These are phyloP conservation scores for Lobosporangium transversale DNA, from an alignment of 192 early-diverging fungal species.

Conservation along the genomic window DNA sequence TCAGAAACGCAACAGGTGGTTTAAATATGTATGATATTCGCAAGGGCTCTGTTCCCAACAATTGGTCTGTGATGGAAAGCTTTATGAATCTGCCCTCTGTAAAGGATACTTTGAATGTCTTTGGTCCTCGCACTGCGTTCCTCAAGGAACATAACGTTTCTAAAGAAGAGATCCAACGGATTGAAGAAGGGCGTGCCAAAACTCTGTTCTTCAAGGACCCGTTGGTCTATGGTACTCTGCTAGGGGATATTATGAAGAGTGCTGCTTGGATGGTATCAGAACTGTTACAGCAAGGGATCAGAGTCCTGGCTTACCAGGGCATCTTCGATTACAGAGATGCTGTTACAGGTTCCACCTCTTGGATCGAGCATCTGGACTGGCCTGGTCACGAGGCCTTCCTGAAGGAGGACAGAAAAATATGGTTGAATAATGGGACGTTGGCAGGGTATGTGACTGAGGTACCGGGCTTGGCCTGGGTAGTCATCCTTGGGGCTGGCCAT, in stretches of 20 bases:
- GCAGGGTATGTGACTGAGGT: conserved; percentile 71
- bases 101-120: conserved; percentile 71
- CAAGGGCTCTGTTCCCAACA: conserved; percentile 67
- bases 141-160: conserved; percentile 17
- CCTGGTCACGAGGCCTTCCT: conserved; percentile 55
- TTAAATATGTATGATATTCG: conserved; percentile 86
- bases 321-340: conserved; percentile 89
- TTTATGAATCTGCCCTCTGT: conserved; percentile 66
- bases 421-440: conserved; percentile 49
- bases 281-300: conserved; percentile 63
- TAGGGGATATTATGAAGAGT: conserved; percentile 74
- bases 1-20: conserved; percentile 71
- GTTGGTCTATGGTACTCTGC: conserved; percentile 16
- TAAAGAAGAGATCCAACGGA: conserved; percentile 21
- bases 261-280: conserved; percentile 62
- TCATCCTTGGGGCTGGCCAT: conserved; percentile 79
- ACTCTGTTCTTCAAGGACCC: conserved; percentile 29
- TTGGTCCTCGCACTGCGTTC: conserved; percentile 55
- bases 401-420: conserved; percentile 59
- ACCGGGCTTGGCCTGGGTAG: conserved; percentile 63
- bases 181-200: conserved; percentile 17
- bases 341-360: conserved; percentile 68
- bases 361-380: conserved; percentile 73
- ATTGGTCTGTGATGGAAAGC: conserved; percentile 67
- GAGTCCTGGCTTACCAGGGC: conserved; percentile 77